Conservation (phyloP, 805 yeast genomes). For the Cyberlindnera euphorbiiphila region DNA sequence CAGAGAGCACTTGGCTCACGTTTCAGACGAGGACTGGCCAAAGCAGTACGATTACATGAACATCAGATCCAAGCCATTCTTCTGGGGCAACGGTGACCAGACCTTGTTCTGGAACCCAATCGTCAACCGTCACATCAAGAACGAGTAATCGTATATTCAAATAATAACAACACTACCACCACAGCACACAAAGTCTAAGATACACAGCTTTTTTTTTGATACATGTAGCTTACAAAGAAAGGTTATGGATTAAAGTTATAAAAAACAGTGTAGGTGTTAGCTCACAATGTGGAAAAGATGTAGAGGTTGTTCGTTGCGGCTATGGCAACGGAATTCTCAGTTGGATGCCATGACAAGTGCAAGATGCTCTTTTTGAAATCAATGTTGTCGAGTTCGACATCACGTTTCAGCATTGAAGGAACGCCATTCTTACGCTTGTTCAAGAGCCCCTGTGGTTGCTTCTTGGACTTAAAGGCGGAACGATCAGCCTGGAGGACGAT, state of each 20-base stretch:
- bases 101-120: conserved; percentile 95
- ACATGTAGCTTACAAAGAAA: conserved; percentile 1
- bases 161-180: neutral
- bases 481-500: conserved; percentile 96
- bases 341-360: conserved; percentile 98
- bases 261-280: neutral
- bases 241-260: neutral
- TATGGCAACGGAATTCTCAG: conserved; percentile 92
- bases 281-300: conserved; percentile 70
- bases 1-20: conserved; percentile 64
- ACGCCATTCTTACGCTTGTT: conserved; percentile 32
- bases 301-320: conserved; percentile 96
- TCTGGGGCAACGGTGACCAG: conserved; percentile 99
- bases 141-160: conserved; percentile 7
- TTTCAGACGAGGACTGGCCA: conserved; percentile 92
- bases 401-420: conserved; percentile 41
- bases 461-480: conserved; percentile 86
- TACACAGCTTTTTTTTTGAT: conserved; percentile 2
- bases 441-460: conserved; percentile 26
- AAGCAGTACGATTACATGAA: conserved; percentile 86
- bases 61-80: conserved; percentile 80
- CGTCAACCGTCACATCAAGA: conserved; percentile 77
- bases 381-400: conserved; percentile 53
- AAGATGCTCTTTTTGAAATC: conserved; percentile 93
- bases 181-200: conserved; percentile 1